Evolutionary conservation across 306 rosid species (phyloP).

Genomic region (Trifolium dubium): DNA sequence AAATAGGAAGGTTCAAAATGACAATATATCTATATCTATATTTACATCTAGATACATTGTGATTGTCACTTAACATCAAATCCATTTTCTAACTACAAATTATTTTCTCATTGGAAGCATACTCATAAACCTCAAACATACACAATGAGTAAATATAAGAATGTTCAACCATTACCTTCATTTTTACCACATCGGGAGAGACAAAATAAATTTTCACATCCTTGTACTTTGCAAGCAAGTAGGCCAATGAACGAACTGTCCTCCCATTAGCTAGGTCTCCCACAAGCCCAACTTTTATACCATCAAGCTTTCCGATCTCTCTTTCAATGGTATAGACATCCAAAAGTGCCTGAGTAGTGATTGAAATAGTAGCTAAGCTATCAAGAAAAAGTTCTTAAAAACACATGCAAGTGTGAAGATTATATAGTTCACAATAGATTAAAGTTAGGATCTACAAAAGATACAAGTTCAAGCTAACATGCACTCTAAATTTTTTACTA

Average conservation of each 20-base stretch:
- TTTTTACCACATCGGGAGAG: conserved; percentile 80
- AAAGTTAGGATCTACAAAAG: conserved; percentile 17
- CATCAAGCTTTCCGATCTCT: conserved; percentile 80
- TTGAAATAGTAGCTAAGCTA: conserved; percentile 28
- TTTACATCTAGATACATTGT: neutral
- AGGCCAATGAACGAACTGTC: conserved; percentile 88
- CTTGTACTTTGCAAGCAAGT: conserved; percentile 76
- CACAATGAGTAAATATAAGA: conserved; percentile 14
- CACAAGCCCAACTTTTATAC: conserved; percentile 78
- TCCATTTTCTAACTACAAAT: conserved; percentile 14
- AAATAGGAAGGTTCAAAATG: conserved; percentile 7
- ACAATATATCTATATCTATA: neutral
- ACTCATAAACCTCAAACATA: conserved; percentile 13
- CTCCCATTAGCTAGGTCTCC: conserved; percentile 95
- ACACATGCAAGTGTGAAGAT: conserved; percentile 3
- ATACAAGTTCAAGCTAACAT: neutral
- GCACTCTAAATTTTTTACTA: too few species aligned
- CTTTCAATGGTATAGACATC: conserved; percentile 83
- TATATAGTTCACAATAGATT: conserved; percentile 15
- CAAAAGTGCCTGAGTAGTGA: conserved; percentile 70
- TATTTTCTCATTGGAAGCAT: neutral
- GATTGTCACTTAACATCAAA: conserved; percentile 22
- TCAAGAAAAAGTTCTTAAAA: conserved; percentile 16
- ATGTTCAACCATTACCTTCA: conserved; percentile 66
- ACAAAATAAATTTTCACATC: conserved; percentile 79